Base-by-base conservation (phyloP, 2,329 filamentous ascomycete genomes). In the Hymenotorrendiella dingleyae region DNA sequence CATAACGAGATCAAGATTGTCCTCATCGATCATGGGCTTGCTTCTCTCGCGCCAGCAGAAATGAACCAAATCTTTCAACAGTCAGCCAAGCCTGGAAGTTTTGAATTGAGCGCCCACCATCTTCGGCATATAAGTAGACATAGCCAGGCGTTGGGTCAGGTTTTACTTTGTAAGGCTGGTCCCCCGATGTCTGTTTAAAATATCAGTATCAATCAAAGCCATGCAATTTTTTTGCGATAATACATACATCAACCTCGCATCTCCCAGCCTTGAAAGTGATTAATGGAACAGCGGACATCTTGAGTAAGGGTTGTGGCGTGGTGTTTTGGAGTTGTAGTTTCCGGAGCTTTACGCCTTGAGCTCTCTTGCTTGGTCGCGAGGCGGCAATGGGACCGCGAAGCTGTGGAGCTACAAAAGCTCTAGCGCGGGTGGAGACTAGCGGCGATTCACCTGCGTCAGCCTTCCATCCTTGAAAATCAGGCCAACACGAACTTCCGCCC, bases 261-360 rank as follows among this genome's bases (percentile, higher is more conserved):
- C 78, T 79, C 65, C 91, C 91, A 52, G 91, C 91, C 75, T 95
- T 96, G 77, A 97, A 97, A 12, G 89, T 94, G 64, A 97, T 90
- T 61, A 95, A 77, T 23, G 91, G 89, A 54, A 75, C 65, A 66
- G 87, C 81, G 50, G 90, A 87, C 89, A 95, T 96, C 52, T 48
- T 70, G 43, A 54, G 39, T 47, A 36, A 30, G 50, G 29, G 42
- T 43, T 37, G 45, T 16, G 41, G 26, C 22, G 38, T 35, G 12
- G 10, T 36, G 32, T 32, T 35, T 32, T 35, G 23, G 28, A 40
- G 22, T 6, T 20, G 26, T 24, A 21, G 8, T 23, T 40, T 14
- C 9, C 9, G 16, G 34, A 40, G 28, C 21, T 28, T 11, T 24
- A 4, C 14, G 14, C 21, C 10, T 19, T 32, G 19, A 22, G 27